phyloP scores from a whole-genome alignment of 1,139 yeast species.

The Zygoascus meyerae region DNA sequence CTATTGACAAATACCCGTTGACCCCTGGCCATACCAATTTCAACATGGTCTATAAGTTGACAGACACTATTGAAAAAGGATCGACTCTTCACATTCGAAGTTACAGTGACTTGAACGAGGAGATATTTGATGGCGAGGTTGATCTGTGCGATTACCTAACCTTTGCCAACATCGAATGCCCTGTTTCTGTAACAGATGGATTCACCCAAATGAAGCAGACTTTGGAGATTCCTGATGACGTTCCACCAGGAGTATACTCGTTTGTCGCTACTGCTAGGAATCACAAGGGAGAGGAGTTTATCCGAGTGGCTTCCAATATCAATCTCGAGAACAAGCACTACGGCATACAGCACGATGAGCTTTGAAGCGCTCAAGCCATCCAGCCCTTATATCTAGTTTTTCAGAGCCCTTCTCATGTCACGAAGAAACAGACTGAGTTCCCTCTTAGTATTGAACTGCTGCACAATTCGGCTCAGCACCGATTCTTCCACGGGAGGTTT shows the following conservation, averaged over 20 bases:
- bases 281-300: slow-evolving; percentile 19
- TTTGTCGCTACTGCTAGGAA: slow-evolving; percentile 25
- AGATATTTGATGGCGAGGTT: slow-evolving; percentile 22
- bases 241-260: slow-evolving; percentile 25
- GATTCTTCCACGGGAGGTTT: slow-evolving; percentile 14
- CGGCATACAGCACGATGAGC: slow-evolving; percentile 12
- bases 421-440: slow-evolving; percentile 23
- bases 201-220: slow-evolving; percentile 19
- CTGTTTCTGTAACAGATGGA: slow-evolving; percentile 18
- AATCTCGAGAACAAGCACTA: slow-evolving; percentile 15
- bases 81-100: slow-evolving; percentile 22
- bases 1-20: slow-evolving; percentile 26
- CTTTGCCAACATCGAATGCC: slow-evolving; percentile 27
- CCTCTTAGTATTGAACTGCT: slow-evolving; percentile 19
- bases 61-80: slow-evolving; percentile 21
- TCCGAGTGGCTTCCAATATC: slow-evolving; percentile 26
- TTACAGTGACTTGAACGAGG: slow-evolving; percentile 17
- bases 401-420: slow-evolving; percentile 21
- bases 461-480: slow-evolving; percentile 14
- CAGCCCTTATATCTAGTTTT: background rate
- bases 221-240: slow-evolving; percentile 28
- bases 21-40: slow-evolving; percentile 27
- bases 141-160: slow-evolving; percentile 26
- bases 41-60: slow-evolving; percentile 21
- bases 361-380: no score